Conservation (phyloP, 352 stramenopile genomes). For the Phytophthora ohioensis region DNA sequence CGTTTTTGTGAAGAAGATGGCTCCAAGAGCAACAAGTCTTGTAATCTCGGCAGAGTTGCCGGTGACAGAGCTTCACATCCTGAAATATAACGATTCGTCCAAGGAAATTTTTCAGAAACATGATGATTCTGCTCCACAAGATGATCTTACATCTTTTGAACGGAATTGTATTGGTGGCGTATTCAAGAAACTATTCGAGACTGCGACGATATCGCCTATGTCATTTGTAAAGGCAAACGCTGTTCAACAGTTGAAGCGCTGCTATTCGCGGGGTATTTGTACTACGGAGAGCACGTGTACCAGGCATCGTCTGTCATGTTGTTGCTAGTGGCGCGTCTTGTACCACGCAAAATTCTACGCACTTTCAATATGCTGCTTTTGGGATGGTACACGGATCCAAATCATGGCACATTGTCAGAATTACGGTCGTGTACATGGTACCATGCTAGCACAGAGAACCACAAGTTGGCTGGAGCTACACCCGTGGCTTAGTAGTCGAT, state of each 20-base stretch:
- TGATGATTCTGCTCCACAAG: not conserved
- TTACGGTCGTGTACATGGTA: slow-evolving; percentile 23
- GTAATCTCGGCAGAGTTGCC: not conserved
- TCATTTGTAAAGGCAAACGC: slow-evolving; percentile 11
- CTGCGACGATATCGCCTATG: slow-evolving; percentile 29
- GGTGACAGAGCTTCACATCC: not conserved
- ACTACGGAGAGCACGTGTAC: slow-evolving; percentile 35
- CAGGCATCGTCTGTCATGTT: slow-evolving; percentile 24
- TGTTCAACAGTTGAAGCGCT: slow-evolving; percentile 22
- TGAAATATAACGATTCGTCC: not conserved
- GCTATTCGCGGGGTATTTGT: slow-evolving; percentile 31
- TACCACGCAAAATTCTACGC: slow-evolving; percentile 23
- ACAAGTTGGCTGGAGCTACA: slow-evolving; percentile 3
- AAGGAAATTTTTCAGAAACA: not conserved
- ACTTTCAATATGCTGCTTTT: slow-evolving; percentile 39
- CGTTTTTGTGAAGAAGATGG: slow-evolving; percentile 1
- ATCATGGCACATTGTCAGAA: slow-evolving; percentile 14
- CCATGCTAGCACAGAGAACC: slow-evolving; percentile 20
- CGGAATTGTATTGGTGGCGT: slow-evolving; percentile 15
- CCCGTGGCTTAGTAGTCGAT: slow-evolving; percentile 9
- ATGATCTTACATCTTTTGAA: slow-evolving; percentile 19
- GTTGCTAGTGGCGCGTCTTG: slow-evolving; percentile 23
- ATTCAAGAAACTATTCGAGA: slow-evolving; percentile 22
- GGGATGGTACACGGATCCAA: slow-evolving; percentile 25
- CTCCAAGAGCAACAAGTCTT: not conserved